A percentile compares a stretch with the other conserved stretches of the same genome.
Conservation (phyloP, 805 yeast genomes). For the Kodamaea nitidulidarum region DNA sequence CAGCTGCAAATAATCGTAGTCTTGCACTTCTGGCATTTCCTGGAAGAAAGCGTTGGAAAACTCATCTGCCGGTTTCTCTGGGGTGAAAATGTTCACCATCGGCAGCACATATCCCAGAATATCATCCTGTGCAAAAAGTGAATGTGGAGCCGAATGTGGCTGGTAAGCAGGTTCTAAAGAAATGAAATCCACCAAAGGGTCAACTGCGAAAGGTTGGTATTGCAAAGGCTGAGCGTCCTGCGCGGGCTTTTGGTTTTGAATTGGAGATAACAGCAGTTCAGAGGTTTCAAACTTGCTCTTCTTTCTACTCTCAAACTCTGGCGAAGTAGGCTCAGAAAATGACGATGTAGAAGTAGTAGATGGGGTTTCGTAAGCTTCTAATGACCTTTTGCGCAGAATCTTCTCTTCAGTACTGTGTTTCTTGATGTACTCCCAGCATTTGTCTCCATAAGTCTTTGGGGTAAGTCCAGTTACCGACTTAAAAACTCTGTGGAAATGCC, state of each 20-base stretch:
- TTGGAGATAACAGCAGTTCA: conserved; percentile 2
- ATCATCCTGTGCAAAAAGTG: conserved; percentile 2
- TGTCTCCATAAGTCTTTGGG: conserved; percentile 85
- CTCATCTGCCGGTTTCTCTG: conserved; percentile 1
- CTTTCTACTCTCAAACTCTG: conserved; percentile 13
- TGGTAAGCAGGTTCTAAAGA: neutral
- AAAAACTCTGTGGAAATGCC: conserved; percentile 93
- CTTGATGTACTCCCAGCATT: conserved; percentile 62
- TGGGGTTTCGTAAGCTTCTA: conserved; percentile 10
- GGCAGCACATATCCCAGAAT: conserved; percentile 3
- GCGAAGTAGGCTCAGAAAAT: conserved; percentile 10
- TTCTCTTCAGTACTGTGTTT: conserved; percentile 2
- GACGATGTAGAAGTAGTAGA: conserved; percentile 9
- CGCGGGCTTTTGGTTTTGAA: neutral
- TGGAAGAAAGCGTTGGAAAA: neutral
- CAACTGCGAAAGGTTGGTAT: neutral
- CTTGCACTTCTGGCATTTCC: conserved; percentile 1
- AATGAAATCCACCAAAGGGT: neutral
- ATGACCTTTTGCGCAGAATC: neutral
- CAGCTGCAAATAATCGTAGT: conserved; percentile 1
- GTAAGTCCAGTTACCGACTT: conserved; percentile 82
- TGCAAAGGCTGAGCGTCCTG: neutral
- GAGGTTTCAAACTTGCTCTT: conserved; percentile 12
- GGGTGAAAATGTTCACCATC: neutral
- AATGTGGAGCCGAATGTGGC: neutral